Evolutionary conservation across 176 grass and related monocot genomes (phyloP), one percentile per base, ranked within the genome.

Genomic region (Rhynchospora pubera): DNA sequence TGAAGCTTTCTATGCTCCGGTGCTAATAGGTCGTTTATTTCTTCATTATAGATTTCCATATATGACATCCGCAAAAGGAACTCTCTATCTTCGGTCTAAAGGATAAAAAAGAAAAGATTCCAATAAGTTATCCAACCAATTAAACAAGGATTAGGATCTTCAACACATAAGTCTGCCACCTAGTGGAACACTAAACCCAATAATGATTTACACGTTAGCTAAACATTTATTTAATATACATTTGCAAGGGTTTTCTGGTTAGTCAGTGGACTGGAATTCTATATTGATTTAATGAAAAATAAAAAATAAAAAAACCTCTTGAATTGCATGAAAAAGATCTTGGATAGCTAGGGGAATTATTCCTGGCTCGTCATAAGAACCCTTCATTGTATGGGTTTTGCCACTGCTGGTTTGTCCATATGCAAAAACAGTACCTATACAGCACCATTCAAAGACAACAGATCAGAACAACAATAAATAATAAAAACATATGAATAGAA

Each of bases 31-130:
- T 94, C 95, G 85, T 98, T 94, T 68, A 97, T 97, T 56, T 97
- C 92, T 88, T 97, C 94, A 88, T 97, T 97, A 62, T 94, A 97
- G 34, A 97, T 94, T 85, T 98, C 95, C 95, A 98, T 94, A 61
- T 98, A 98, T 58, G 92, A 98, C 95, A 98, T 94, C 9, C 92
- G 90, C 55, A 98, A 80, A 86, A 98, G 88, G 45, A 98, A 98
- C 63, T 98, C 95, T 79, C 95, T 87, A 61, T 93, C 88, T 82
- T 80, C 83, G 84, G 94, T 87, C 95, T 97, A 85, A 67, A 83
- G 4, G 21, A 85, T 56, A 69, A 79, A 82, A 69, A 72, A 45
- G 4, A 85, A 67, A 85, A 67, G 64, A 71, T 65, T 53, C 22
- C 57, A 87, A 5, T 12, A 83, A 32, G 51, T 9, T 53, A 66